These are phyloP conservation scores for Ustilago shanxiensis DNA, from an alignment of 1,284 basidiomycete species.

Conservation along the genomic window DNA sequence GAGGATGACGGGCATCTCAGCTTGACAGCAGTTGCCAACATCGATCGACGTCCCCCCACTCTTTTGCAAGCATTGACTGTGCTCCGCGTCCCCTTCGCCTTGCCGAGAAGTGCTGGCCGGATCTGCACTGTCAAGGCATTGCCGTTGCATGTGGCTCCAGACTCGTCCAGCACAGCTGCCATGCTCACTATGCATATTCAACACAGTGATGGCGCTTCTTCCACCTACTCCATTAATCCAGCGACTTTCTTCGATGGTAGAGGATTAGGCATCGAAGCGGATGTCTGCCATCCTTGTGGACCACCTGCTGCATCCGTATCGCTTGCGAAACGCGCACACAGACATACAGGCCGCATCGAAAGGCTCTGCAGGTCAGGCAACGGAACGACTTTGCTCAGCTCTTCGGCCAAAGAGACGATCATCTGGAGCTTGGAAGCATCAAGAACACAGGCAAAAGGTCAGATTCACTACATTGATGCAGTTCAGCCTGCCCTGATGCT, in stretches of 20 bases:
- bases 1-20: constrained; percentile 34
- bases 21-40: constrained; percentile 55
- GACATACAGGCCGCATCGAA: constrained; percentile 28
- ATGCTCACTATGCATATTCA: constrained; percentile 35
- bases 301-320: constrained; percentile 6
- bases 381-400: constrained; percentile 30
- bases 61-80: constrained; percentile 54
- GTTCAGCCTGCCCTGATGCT: not conserved
- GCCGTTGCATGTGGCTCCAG: constrained; percentile 24
- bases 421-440: constrained; percentile 21
- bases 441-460: not conserved
- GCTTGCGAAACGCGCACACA: not conserved
- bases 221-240: constrained; percentile 44
- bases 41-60: constrained; percentile 58
- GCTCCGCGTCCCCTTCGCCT: constrained; percentile 33
- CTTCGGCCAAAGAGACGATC: constrained; percentile 31
- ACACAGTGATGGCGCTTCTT: constrained; percentile 13
- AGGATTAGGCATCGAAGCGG: constrained; percentile 39
- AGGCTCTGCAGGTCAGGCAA: constrained; percentile 21
- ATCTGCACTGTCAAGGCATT: constrained; percentile 21
- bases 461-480: constrained; percentile 14
- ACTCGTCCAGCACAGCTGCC: constrained; percentile 30
- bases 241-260: constrained; percentile 56
- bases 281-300: constrained; percentile 34
- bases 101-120: constrained; percentile 4